Conservation (phyloP, 805 yeast species). For the Wickerhamomyces sydowiorum region DNA sequence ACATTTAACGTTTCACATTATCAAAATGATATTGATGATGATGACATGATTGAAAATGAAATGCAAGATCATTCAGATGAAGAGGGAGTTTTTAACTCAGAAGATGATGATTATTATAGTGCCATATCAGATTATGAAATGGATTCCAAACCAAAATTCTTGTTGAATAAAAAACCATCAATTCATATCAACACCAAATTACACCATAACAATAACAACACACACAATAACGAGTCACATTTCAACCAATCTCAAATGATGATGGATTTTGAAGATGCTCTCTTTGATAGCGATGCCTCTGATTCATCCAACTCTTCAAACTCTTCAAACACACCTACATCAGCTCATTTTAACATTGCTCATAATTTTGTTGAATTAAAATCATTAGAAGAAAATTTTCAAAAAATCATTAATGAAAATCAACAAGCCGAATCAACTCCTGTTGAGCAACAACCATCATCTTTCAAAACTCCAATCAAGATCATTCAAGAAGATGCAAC, state of each 20-base stretch:
- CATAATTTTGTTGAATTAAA: conserved; percentile 14
- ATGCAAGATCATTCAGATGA: conserved; percentile 11
- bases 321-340: conserved; percentile 6
- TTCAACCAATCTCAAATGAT: background rate
- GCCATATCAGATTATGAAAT: conserved; percentile 21
- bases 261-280: conserved; percentile 1
- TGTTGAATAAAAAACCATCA: background rate
- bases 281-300: conserved; percentile 15
- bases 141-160: conserved; percentile 10
- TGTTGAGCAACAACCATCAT: conserved; percentile 1
- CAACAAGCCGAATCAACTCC: conserved; percentile 4
- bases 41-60: background rate
- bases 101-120: conserved; percentile 21
- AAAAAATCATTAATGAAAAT: conserved; percentile 21
- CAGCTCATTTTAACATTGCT: conserved; percentile 3
- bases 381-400: conserved; percentile 22
- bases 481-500: background rate
- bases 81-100: conserved; percentile 20
- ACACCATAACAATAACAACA: background rate
- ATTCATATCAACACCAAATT: background rate
- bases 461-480: conserved; percentile 4
- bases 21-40: conserved; percentile 12
- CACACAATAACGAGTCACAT: background rate
- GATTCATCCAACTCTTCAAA: conserved; percentile 11
- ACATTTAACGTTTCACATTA: conserved; percentile 3